phyloP scores from a whole-genome alignment of 192 early-diverging fungal species.

The Podila epicladia region DNA sequence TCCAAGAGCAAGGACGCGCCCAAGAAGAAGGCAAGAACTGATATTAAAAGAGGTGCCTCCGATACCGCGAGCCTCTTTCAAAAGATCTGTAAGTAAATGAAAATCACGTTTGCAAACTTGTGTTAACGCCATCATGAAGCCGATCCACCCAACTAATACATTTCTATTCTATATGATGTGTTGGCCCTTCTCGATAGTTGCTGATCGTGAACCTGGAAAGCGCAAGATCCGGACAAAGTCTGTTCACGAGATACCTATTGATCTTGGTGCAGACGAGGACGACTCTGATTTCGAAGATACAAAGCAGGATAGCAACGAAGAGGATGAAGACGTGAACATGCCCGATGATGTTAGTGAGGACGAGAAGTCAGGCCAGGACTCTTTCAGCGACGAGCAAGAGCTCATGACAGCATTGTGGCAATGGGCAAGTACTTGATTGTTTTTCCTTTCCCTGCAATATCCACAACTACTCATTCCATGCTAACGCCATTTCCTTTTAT shows the following conservation, averaged over 20 bases:
- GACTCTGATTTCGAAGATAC: conserved; percentile 54
- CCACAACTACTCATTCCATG: background rate
- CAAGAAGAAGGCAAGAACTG: conserved; percentile 38
- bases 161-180: background rate
- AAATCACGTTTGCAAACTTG: too few relatives aligned
- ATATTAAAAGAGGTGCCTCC: conserved; percentile 23
- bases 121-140: too few relatives aligned
- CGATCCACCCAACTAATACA: background rate
- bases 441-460: background rate
- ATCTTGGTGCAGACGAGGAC: conserved; percentile 44
- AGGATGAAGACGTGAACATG: conserved; percentile 46
- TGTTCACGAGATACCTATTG: conserved; percentile 49
- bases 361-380: conserved; percentile 33
- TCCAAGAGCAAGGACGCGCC: conserved; percentile 21
- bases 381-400: conserved; percentile 39
- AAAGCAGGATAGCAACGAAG: conserved; percentile 34
- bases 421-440: conserved; percentile 19
- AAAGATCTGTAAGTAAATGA: conserved; percentile 44
- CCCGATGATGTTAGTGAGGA: conserved; percentile 49
- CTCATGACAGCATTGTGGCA: conserved; percentile 51
- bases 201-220: conserved; percentile 57
- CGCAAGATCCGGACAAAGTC: conserved; percentile 55
- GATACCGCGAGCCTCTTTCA: conserved; percentile 49
- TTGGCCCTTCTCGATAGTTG: conserved; percentile 24
- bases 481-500: background rate